Conservation (phyloP, 2,329 filamentous ascomycete genomes). For the Pseudocercospora crystallina region DNA sequence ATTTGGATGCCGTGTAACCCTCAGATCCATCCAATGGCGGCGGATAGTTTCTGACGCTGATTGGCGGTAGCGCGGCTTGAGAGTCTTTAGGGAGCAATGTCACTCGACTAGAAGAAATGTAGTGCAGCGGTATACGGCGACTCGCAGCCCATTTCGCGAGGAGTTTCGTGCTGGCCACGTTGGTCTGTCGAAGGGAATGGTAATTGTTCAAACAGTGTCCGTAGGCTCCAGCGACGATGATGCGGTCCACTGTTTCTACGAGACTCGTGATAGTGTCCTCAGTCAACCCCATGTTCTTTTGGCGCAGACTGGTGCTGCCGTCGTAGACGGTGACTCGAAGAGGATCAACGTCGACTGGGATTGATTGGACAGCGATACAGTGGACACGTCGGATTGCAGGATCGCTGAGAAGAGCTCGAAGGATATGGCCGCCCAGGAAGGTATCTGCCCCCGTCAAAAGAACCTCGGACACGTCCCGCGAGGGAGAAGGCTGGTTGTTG, state of each 20-base stretch:
- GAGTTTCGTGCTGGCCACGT: conserved; percentile 24
- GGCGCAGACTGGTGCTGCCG: conserved; percentile 13
- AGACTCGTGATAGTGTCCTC: conserved; percentile 33
- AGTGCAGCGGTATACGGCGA: conserved; percentile 25
- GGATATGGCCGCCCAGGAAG: conserved; percentile 43
- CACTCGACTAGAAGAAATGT: conserved; percentile 22
- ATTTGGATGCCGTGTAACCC: conserved; percentile 21
- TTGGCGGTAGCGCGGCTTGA: conserved; percentile 11
- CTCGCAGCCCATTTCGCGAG: conserved; percentile 9
- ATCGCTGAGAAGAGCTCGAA: conserved; percentile 38
- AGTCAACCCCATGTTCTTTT: conserved; percentile 41
- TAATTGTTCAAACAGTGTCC: conserved; percentile 32
- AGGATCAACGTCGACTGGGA: conserved; percentile 34
- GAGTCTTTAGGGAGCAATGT: conserved; percentile 12
- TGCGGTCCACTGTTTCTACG: conserved; percentile 34
- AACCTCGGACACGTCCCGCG: conserved; percentile 7
- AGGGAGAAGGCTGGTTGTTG: neutral
- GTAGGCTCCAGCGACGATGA: conserved; percentile 28
- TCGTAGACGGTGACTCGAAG: conserved; percentile 30
- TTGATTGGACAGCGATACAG: conserved; percentile 45
- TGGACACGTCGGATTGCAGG: conserved; percentile 40
- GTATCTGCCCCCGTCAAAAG: conserved; percentile 45
- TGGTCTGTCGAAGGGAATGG: conserved; percentile 26
- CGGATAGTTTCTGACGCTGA: conserved; percentile 6
- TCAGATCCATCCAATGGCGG: conserved; percentile 16